Base-by-base conservation (phyloP, 805 yeast species). In the Candida anglica region DNA sequence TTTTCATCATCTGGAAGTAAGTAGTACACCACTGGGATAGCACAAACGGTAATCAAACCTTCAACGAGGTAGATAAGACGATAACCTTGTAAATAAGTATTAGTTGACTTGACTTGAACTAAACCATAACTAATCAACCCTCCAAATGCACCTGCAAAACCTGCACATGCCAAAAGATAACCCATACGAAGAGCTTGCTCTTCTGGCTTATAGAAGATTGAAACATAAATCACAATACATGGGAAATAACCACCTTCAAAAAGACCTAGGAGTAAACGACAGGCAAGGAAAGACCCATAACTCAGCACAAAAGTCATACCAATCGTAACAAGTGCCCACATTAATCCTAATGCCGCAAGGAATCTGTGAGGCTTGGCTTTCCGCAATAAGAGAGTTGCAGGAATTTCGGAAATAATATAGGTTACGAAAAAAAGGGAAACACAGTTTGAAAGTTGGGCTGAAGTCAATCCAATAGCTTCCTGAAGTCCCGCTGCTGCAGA, bases 61-160 rank as follows among this genome's bases (percentile, higher is more conserved):
- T 75, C 80, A 17, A 75, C 58, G 5, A 74, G 63, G 41, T 60
- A 75, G 17, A 75, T 55, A 59, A 71, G 74, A 46, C 73, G 62
- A 75, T 77, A 75, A 8, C 73, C 74, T 26, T 51, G 62, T 44
- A 67, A 48, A 13, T 16, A 27, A 16, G 13, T n/a, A 6, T 54
- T 38, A 1, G 46, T 44, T 2, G 56, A 42, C 17, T 53, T 36
- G 25, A 56, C 48, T 19, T 52, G 46, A 3, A 49, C 37, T 31
- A 76, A 59, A 15, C 73, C 79, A 38, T 60, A 66, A 0, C 71
- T 67, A 19, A 73, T 60, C 16, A 72, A 52, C n/a, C 82, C 81
- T 33, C 79, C 77, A 49, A 77, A 73, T 2, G 77, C 76, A 27
- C 76, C 71, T 6, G 79, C 69, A 25, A 76, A 48, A 37, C 75